Percentiles rank a stretch among this genome's conserved stretches.
phyloP scores from a whole-genome alignment of 2,329 filamentous ascomycete species.

The Daldinia sp. region DNA sequence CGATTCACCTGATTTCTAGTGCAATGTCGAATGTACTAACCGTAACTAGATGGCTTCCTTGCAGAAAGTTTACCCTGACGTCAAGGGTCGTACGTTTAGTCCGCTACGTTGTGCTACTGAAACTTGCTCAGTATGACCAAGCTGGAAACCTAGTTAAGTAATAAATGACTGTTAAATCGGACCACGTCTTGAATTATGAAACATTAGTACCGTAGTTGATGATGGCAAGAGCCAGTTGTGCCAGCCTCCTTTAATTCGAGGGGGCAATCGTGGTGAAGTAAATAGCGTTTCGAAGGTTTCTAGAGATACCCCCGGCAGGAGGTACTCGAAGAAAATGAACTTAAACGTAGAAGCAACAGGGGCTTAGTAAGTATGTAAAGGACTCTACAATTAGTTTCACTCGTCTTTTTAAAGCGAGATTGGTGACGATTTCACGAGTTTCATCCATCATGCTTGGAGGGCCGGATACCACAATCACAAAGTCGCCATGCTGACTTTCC shows the following conservation, averaged over 20 bases:
- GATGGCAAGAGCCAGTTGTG: neutral
- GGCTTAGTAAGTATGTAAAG: neutral
- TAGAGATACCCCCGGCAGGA: too few species aligned
- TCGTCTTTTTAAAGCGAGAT: neutral
- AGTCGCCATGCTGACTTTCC: constrained; percentile 3
- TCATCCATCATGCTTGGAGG: constrained; percentile 7
- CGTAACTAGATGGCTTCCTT: neutral
- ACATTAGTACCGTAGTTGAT: neutral
- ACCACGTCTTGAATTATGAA: neutral
- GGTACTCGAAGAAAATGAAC: too few species aligned
- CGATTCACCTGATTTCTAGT: neutral
- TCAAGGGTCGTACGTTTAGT: neutral
- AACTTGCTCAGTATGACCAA: constrained; percentile 1
- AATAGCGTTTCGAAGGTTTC: too few species aligned
- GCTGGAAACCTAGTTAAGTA: neutral
- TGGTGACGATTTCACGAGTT: constrained; percentile 4
- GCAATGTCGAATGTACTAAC: neutral
- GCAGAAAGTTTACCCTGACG: neutral
- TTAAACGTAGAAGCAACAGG: too few species aligned
- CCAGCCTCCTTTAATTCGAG: neutral
- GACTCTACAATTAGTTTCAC: constrained; percentile 1
- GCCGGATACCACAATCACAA: constrained; percentile 8
- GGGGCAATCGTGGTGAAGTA: neutral
- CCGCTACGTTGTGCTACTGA: neutral
- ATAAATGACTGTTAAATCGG: neutral